Conservation (phyloP, 352 stramenopile genomes). For the Phytopythium oedochilum region DNA sequence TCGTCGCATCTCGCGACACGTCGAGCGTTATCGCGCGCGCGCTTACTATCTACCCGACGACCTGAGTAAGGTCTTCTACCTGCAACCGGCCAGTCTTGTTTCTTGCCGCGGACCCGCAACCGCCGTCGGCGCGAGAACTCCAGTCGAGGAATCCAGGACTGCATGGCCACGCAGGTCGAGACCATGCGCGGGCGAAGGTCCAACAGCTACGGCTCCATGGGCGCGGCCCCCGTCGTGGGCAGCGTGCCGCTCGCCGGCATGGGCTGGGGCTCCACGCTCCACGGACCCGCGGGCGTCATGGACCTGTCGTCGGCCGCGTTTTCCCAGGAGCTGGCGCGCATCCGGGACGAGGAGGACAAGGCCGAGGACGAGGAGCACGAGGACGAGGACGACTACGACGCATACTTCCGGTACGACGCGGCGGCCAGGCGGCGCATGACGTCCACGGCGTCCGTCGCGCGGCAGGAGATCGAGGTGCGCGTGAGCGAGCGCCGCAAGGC, state of each 20-base stretch:
- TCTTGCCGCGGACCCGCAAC: too few species aligned
- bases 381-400: slow-evolving; percentile 10
- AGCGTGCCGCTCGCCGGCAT: slow-evolving; percentile 15
- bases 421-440: slow-evolving; percentile 13
- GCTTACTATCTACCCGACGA: too few species aligned
- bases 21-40: too few species aligned
- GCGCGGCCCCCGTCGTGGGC: background rate
- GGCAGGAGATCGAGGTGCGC: slow-evolving; percentile 2
- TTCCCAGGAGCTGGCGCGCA: background rate
- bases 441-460: slow-evolving; percentile 13
- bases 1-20: too few species aligned
- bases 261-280: slow-evolving; percentile 6
- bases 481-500: slow-evolving; percentile 8
- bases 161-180: background rate
- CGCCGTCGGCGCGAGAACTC: too few species aligned
- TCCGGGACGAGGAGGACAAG: background rate
- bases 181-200: background rate
- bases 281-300: slow-evolving; percentile 4
- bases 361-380: slow-evolving; percentile 1
- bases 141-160: background rate
- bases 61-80: too few species aligned
- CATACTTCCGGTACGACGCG: slow-evolving; percentile 13
- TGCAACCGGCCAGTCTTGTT: too few species aligned
- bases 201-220: slow-evolving; percentile 2
- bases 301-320: background rate